A percentile compares a stretch with the other conserved stretches of the same genome.
Conservation (phyloP, 2,329 filamentous ascomycete genomes). For the Ceratocystis huliohia region DNA sequence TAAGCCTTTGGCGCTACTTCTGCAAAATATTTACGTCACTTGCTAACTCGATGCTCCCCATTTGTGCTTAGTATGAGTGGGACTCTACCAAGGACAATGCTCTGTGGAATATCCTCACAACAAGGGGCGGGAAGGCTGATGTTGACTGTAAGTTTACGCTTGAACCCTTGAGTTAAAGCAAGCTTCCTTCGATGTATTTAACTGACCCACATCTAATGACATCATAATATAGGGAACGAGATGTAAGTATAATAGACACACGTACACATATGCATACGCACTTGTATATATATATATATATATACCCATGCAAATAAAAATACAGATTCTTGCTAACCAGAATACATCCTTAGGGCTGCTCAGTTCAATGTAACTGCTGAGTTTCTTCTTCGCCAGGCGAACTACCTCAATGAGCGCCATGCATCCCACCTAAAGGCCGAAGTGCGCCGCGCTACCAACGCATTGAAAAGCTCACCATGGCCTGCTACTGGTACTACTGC, state of each 20-base stretch:
- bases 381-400: constrained; percentile 85
- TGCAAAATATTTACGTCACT: neutral
- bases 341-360: constrained; percentile 41
- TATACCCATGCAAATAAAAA: no score
- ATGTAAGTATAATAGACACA: constrained; percentile 43
- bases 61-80: constrained; percentile 45
- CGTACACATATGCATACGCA: neutral
- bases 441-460: constrained; percentile 61
- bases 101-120: constrained; percentile 81
- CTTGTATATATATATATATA: neutral
- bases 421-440: constrained; percentile 81
- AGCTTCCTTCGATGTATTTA: constrained; percentile 1
- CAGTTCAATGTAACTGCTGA: constrained; percentile 74
- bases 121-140: constrained; percentile 59
- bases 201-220: constrained; percentile 22
- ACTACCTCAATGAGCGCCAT: constrained; percentile 85
- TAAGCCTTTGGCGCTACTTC: constrained; percentile 32
- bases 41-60: neutral
- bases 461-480: constrained; percentile 39
- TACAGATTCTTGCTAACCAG: neutral
- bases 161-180: neutral
- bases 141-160: constrained; percentile 58
- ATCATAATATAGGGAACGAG: constrained; percentile 49
- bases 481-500: constrained; percentile 47
- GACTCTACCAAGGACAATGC: constrained; percentile 72